These are phyloP conservation scores for Larix kaempferi DNA, from an alignment of 75 land plant species.

Conservation along the genomic window DNA sequence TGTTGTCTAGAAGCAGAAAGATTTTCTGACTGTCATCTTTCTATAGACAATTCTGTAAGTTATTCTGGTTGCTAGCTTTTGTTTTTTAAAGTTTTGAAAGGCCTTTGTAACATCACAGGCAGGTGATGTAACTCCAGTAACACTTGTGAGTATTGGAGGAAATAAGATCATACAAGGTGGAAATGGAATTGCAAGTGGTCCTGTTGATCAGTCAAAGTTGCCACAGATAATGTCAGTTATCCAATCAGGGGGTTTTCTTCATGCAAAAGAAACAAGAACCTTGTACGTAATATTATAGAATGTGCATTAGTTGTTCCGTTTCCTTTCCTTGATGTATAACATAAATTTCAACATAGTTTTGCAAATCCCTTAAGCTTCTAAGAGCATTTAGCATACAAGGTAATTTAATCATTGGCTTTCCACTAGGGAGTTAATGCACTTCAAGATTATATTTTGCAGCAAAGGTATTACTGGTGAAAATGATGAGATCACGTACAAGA, in stretches of 20 bases:
- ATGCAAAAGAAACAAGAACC: slow-evolving; percentile 41
- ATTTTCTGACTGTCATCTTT: neutral
- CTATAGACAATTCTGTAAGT: neutral
- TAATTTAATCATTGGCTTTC: neutral
- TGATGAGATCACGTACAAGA: slow-evolving; percentile 22
- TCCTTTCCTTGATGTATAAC: neutral
- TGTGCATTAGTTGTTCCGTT: neutral
- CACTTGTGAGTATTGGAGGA: slow-evolving; percentile 87
- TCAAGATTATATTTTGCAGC: slow-evolving; percentile 31
- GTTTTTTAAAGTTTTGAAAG: neutral
- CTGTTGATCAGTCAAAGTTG: slow-evolving; percentile 37
- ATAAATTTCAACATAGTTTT: neutral
- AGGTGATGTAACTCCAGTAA: slow-evolving; percentile 75
- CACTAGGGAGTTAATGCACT: neutral
- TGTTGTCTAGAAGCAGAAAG: neutral
- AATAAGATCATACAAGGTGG: slow-evolving; percentile 77
- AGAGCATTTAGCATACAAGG: neutral
- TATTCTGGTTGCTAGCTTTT: neutral
- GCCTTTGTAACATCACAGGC: slow-evolving; percentile 47
- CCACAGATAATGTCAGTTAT: slow-evolving; percentile 42
- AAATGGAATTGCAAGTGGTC: slow-evolving; percentile 80
- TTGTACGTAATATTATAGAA: slow-evolving; percentile 33
- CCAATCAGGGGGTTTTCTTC: slow-evolving; percentile 34
- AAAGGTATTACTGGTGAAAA: slow-evolving; percentile 56
- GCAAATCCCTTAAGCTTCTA: too few relatives aligned